A percentile compares a stretch with the other conserved stretches of the same genome.
Conservation (phyloP, 768 basidiomycete genomes). For the Mycena polygramma region DNA sequence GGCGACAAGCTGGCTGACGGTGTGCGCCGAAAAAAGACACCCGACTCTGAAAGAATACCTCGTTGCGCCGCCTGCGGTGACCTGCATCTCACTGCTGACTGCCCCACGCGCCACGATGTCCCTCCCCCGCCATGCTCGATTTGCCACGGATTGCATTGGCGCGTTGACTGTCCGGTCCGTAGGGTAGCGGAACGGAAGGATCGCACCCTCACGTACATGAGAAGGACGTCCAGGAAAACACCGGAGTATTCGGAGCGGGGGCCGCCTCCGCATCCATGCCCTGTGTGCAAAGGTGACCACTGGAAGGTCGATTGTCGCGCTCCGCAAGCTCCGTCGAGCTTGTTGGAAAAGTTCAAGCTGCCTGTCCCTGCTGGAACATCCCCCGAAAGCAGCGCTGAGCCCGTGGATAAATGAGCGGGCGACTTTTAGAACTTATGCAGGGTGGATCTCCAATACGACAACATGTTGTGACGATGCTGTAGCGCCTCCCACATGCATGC, state of each 20-base stretch:
- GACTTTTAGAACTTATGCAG: background rate
- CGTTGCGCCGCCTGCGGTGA: constrained; percentile 28
- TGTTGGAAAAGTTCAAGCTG: constrained; percentile 4
- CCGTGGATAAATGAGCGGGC: background rate
- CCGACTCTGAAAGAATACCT: background rate
- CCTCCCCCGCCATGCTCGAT: constrained; percentile 25
- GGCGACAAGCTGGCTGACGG: background rate
- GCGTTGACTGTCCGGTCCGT: constrained; percentile 31
- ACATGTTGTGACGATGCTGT: no score
- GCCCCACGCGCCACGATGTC: constrained; percentile 15
- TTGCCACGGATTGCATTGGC: constrained; percentile 30
- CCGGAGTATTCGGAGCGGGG: background rate
- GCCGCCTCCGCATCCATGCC: constrained; percentile 23
- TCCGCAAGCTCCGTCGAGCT: constrained; percentile 29
- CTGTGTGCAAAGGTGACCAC: constrained; percentile 31
- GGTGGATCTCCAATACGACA: no score
- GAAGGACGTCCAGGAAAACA: background rate
- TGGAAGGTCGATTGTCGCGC: constrained; percentile 32
- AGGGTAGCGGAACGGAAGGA: background rate
- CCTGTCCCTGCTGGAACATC: constrained; percentile 6
- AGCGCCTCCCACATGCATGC: no score
- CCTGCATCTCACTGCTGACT: constrained; percentile 7
- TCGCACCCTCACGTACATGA: background rate
- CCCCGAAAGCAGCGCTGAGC: background rate
- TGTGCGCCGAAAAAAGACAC: background rate